Evolutionary conservation across 2,329 filamentous ascomycete species (phyloP).

Genomic region (Alternaria sp.): DNA sequence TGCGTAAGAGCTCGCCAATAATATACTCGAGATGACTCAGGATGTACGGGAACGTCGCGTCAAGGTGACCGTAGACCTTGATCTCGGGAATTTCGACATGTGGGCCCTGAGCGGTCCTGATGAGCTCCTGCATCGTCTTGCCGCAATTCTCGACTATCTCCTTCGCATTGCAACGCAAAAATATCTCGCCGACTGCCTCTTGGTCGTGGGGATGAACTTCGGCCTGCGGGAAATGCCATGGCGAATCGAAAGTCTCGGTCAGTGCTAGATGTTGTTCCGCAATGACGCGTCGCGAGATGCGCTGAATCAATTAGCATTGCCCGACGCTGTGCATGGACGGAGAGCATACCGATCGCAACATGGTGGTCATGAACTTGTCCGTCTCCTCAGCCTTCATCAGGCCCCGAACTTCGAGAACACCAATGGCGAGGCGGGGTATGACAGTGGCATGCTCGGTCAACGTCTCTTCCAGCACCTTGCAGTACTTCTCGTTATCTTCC

Average conservation of each 20-base stretch:
- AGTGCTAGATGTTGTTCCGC: constrained; percentile 96
- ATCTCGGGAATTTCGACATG: constrained; percentile 79
- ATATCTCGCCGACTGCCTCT: constrained; percentile 95
- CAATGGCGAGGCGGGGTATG: constrained; percentile 93
- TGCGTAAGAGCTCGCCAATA: constrained; percentile 90
- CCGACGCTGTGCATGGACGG: too few relatives aligned
- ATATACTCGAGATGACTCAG: constrained; percentile 97
- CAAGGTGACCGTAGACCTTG: constrained; percentile 80
- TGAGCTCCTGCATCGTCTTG: constrained; percentile 74
- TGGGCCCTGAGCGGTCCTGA: constrained; percentile 75
- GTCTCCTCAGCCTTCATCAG: constrained; percentile 81
- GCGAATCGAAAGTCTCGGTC: constrained; percentile 90
- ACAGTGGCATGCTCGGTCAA: constrained; percentile 89
- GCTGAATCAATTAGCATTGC: constrained; percentile 56
- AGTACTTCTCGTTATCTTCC: constrained; percentile 89
- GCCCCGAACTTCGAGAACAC: constrained; percentile 86
- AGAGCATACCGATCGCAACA: constrained; percentile 79
- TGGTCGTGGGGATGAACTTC: constrained; percentile 64
- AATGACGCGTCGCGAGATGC: constrained; percentile 94
- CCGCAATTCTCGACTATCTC: constrained; percentile 88
- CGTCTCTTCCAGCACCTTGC: constrained; percentile 77
- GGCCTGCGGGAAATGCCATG: constrained; percentile 85
- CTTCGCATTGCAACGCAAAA: constrained; percentile 88
- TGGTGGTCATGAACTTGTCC: constrained; percentile 94
- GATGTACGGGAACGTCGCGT: constrained; percentile 95